phyloP scores from a whole-genome alignment of 371 early-diverging fungal species.

The Mortierella sp. region DNA sequence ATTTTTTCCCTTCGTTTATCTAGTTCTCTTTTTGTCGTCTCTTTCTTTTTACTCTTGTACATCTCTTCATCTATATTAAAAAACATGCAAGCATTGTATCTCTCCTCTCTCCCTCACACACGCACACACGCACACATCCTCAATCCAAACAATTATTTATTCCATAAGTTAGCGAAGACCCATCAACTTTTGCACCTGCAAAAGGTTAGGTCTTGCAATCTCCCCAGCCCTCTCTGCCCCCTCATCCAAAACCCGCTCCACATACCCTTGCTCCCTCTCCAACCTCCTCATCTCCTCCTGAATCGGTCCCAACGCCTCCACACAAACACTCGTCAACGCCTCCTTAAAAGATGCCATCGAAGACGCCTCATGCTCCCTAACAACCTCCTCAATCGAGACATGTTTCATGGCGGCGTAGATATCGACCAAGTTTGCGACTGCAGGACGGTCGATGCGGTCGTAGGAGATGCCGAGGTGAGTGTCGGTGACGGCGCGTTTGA shows the following conservation, averaged over 20 bases:
- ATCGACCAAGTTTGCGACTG: conserved; percentile 84
- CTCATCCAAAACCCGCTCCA: conserved; percentile 70
- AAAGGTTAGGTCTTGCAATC: conserved; percentile 68
- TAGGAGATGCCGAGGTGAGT: conserved; percentile 75
- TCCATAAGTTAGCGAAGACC: conserved; percentile 61
- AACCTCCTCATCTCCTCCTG: conserved; percentile 71
- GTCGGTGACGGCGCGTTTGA: conserved; percentile 86
- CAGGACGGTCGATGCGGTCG: conserved; percentile 82
- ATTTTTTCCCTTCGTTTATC: background rate
- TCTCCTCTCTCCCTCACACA: background rate
- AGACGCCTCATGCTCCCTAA: conserved; percentile 60
- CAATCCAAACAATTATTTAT: background rate
- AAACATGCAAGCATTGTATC: background rate
- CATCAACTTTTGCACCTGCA: conserved; percentile 68
- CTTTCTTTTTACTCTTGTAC: background rate
- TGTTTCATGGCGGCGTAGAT: conserved; percentile 78
- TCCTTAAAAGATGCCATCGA: conserved; percentile 80
- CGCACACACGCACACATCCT: background rate
- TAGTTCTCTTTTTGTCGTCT: background rate
- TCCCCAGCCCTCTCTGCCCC: conserved; percentile 74
- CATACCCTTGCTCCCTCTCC: conserved; percentile 70
- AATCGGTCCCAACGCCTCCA: conserved; percentile 75
- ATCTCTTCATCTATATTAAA: background rate
- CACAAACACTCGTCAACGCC: conserved; percentile 75
- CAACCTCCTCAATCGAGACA: conserved; percentile 60